These are phyloP conservation scores for Musa itinerans DNA, from an alignment of 176 grass and related monocot genomes.

Conservation along the genomic window DNA sequence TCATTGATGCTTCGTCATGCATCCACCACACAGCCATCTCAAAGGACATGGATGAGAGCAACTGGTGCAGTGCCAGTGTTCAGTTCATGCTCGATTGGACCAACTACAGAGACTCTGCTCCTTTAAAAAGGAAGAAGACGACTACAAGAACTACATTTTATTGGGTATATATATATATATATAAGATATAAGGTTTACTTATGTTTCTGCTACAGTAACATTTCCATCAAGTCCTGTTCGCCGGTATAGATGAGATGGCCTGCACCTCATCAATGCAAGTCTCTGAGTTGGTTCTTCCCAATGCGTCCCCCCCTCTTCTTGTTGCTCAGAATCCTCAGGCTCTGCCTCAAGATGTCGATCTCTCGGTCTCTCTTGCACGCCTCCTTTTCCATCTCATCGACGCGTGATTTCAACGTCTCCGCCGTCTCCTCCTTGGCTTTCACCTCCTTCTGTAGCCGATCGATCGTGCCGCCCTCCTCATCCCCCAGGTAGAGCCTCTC, in stretches of 20 bases:
- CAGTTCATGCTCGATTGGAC: too few species aligned
- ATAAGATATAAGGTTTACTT: background rate
- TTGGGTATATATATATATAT: background rate
- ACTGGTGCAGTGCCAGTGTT: too few species aligned
- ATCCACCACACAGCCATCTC: too few species aligned
- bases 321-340: conserved; percentile 36
- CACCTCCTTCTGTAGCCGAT: conserved; percentile 18
- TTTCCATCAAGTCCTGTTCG: background rate
- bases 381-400: conserved; percentile 27
- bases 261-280: background rate
- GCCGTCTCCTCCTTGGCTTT: conserved; percentile 28
- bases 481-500: conserved; percentile 26
- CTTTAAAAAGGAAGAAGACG: too few species aligned
- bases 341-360: conserved; percentile 39
- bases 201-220: background rate
- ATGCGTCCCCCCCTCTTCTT: conserved; percentile 24
- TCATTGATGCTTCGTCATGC: too few species aligned
- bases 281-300: conserved; percentile 12
- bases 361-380: conserved; percentile 29
- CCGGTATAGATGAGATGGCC: background rate
- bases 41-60: too few species aligned
- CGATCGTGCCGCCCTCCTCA: conserved; percentile 21
- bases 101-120: too few species aligned
- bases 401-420: conserved; percentile 5
- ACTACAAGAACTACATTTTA: background rate